Percentiles rank a stretch among this genome's conserved stretches.
Conservation (phyloP, 2,329 filamentous ascomycete genomes). For the Drechslerella stenobrocha region DNA sequence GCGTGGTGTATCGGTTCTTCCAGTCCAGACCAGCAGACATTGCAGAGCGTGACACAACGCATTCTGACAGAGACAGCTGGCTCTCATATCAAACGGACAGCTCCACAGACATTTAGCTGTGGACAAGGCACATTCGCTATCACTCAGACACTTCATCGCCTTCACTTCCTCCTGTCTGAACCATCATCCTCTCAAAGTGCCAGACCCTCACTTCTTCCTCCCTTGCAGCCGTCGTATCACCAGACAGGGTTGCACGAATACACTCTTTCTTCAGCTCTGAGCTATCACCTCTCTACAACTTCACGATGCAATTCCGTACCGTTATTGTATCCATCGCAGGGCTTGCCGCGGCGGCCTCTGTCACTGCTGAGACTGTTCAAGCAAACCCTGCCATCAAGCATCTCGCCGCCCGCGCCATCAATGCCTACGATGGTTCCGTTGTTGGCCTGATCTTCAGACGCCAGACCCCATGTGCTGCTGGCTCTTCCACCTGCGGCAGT, state of each 20-base stretch:
- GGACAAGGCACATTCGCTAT: background rate
- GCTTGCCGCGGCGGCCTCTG: constrained; percentile 24
- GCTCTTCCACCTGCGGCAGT: constrained; percentile 25
- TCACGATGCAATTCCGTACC: constrained; percentile 34
- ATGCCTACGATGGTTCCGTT: constrained; percentile 33
- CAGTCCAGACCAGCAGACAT: constrained; percentile 17
- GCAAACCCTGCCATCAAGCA: constrained; percentile 45
- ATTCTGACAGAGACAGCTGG: constrained; percentile 17
- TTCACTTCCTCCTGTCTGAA: constrained; percentile 11
- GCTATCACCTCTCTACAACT: background rate
- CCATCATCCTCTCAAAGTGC: background rate
- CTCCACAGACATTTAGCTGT: background rate
- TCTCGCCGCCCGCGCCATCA: constrained; percentile 31
- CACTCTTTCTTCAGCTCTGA: background rate
- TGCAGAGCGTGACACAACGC: constrained; percentile 30
- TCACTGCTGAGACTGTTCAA: constrained; percentile 9
- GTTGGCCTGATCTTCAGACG: constrained; percentile 42
- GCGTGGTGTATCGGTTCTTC: background rate
- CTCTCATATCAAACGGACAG: background rate
- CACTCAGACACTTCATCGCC: constrained; percentile 2
- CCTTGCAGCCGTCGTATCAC: background rate
- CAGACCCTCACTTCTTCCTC: constrained; percentile 17
- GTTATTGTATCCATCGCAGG: constrained; percentile 23
- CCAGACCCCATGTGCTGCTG: constrained; percentile 22
- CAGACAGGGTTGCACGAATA: background rate